Base-by-base conservation (phyloP, 116 monocot species). In the Thalassia testudinum region DNA sequence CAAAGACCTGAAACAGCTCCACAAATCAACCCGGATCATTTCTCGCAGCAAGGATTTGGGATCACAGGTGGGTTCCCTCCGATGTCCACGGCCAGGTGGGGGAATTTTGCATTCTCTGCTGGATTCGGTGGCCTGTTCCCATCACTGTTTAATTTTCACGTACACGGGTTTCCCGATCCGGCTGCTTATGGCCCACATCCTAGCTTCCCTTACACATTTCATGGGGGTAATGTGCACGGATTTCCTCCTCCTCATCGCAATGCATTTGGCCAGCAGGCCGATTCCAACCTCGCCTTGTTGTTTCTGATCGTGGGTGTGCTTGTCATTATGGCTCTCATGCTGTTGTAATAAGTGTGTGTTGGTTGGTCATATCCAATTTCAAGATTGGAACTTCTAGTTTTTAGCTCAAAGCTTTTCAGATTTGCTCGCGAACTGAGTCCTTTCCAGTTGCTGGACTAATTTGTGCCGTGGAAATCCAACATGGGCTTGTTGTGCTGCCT, bases 1-100 rank as follows among this genome's bases (percentile, higher is more conserved):
- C 72, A 75, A 57, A 57, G 75, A 51, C 75, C 74, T 16, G 72
- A 69, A 1, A 75, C 83, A 18, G 78, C 70, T 1, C 60, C 66
- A 17, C 62, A 72, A 67, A 37, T 66, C 63, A 5, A 80, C 70
- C n/a, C 66, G 18, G 26, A 49, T 28, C 61, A 49, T 1, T 15
- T 26, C 2, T 13, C 24, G 5, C 53, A 53, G 1, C 49, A 21
- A 23, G 53, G 53, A 5, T 30, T 63, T 21, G 63, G 63, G 1
- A 42, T 63, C 37, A 54, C 43, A 43, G 57, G 38, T 4, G 62
- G 62, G 17, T 62, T 61, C 52, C 49, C 69, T 18, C 61, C 61
- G 3, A 26, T 61, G 30, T 47, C 62, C 53, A 47, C 69, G 0
- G 62, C 54, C 27, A 47, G 69, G 16, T 52, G 58, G 37, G 59